Conservation (phyloP, 345 rosid species). For the Gossypium stocksii region DNA sequence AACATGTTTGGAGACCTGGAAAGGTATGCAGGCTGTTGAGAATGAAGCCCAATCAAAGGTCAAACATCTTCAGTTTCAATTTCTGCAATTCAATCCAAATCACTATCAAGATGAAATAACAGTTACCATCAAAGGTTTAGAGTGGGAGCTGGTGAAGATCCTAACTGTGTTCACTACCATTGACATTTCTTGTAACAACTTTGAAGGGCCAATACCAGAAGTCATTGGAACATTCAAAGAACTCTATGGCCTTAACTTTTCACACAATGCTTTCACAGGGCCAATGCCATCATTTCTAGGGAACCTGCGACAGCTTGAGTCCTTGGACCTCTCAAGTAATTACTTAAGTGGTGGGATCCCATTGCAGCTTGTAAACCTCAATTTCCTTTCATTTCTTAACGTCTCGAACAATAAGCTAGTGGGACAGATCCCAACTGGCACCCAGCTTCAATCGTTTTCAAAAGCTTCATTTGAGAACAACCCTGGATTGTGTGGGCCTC, state of each 20-base stretch:
- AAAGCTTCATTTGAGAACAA: constrained; percentile 25
- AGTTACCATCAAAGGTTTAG: constrained; percentile 8
- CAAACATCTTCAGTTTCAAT: background rate
- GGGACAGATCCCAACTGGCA: background rate
- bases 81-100: background rate
- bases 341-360: background rate
- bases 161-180: background rate
- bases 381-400: background rate
- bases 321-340: background rate
- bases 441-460: background rate
- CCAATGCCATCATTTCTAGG: background rate
- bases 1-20: background rate
- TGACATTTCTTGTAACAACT: constrained; percentile 5
- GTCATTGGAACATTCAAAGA: background rate
- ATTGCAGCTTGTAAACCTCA: background rate
- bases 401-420: background rate
- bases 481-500: constrained; percentile 28
- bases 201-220: constrained; percentile 12
- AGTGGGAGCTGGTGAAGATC: background rate
- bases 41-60: background rate
- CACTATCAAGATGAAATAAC: constrained; percentile 1
- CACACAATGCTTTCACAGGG: constrained; percentile 3
- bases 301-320: background rate
- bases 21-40: background rate
- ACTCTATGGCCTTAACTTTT: background rate